Evolutionary conservation across 139 green algal species (phyloP).

Genomic region (Mesotaenium endlicherianum): DNA sequence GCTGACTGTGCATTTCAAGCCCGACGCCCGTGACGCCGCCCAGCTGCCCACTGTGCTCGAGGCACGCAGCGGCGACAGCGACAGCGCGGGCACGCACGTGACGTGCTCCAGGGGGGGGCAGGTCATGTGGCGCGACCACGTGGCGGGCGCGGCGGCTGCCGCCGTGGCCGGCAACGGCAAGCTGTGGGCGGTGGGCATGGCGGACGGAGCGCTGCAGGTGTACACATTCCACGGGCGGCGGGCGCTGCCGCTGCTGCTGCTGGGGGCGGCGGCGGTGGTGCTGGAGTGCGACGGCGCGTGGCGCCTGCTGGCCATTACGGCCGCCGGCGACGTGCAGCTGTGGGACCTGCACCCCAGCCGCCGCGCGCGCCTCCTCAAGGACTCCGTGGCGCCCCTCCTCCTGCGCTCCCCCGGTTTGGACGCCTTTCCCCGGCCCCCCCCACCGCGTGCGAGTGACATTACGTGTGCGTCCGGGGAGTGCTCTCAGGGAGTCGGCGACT

Average conservation of each 20-base stretch:
- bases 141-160: not conserved
- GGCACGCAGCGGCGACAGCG: too few species aligned
- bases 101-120: not conserved
- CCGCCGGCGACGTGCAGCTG: conserved; percentile 6
- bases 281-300: conserved; percentile 7
- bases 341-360: conserved; percentile 35
- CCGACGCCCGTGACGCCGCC: too few species aligned
- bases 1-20: too few species aligned
- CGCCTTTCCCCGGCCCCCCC: too few species aligned
- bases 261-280: conserved; percentile 4
- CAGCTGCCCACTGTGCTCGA: too few species aligned
- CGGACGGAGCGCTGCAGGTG: conserved; percentile 28
- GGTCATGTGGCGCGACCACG: not conserved
- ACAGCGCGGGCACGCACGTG: too few species aligned
- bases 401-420: too few species aligned
- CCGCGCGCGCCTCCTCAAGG: too few species aligned
- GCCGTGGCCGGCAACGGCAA: conserved; percentile 12
- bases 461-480: too few species aligned
- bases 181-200: conserved; percentile 10
- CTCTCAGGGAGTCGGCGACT: too few species aligned
- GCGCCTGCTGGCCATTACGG: conserved; percentile 23
- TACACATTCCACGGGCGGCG: conserved; percentile 17
- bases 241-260: not conserved
- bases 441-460: too few species aligned
- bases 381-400: too few species aligned